Percentiles rank a stretch among this genome's conserved stretches.
phyloP scores from a whole-genome alignment of 805 yeast genomes.

The Maudiozyma saulgeensis region DNA sequence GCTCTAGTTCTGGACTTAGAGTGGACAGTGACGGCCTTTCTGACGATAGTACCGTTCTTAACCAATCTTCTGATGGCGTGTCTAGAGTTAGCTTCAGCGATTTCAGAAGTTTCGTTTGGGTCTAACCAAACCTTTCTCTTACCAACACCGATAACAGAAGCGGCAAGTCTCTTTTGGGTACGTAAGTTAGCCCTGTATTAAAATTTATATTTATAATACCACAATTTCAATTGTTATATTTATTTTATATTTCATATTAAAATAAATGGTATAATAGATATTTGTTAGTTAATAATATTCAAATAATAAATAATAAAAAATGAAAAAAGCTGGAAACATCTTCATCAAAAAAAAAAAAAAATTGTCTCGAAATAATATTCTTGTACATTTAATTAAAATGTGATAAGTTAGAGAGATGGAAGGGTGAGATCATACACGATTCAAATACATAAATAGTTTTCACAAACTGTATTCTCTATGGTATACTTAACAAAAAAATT shows the following conservation, averaged over 20 bases:
- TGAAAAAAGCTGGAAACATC: too few relatives aligned
- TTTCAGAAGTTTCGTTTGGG: constrained; percentile 93
- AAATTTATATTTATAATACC: background rate
- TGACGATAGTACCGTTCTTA: constrained; percentile 95
- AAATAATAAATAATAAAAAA: background rate
- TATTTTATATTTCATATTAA: background rate
- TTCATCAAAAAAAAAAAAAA: too few relatives aligned
- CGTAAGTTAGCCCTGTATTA: constrained; percentile 81
- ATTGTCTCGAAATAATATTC: too few relatives aligned
- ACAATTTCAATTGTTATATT: background rate
- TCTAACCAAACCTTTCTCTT: constrained; percentile 99
- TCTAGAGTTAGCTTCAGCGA: constrained; percentile 96
- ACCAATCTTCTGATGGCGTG: constrained; percentile 95
- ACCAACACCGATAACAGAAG: constrained; percentile 98
- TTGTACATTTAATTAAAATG: too few relatives aligned
- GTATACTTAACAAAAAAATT: too few relatives aligned
- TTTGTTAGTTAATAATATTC: too few relatives aligned
- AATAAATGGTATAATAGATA: background rate
- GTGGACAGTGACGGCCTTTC: constrained; percentile 95
- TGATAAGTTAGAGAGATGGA: too few relatives aligned
- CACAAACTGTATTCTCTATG: too few relatives aligned
- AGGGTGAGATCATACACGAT: too few relatives aligned
- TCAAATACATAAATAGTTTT: too few relatives aligned
- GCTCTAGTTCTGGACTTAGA: constrained; percentile 98
- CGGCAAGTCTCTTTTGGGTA: constrained; percentile 99